phyloP scores from a whole-genome alignment of 2,329 filamentous ascomycete species.

The Colletotrichum sp. region DNA sequence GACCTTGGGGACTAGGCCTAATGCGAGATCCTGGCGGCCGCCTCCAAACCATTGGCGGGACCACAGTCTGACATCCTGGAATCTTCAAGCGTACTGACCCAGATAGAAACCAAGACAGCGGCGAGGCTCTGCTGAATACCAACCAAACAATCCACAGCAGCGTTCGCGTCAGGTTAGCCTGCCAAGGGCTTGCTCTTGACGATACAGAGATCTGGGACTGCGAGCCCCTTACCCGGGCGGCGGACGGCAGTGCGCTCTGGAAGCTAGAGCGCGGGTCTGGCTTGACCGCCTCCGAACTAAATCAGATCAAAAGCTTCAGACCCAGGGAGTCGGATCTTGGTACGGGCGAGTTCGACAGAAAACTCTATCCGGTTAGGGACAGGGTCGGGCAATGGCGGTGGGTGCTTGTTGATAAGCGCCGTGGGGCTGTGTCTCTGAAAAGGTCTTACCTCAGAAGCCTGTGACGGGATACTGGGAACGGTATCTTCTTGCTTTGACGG shows the following conservation, averaged over 20 bases:
- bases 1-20: conserved; percentile 51
- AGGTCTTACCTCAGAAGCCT: conserved; percentile 55
- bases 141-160: conserved; percentile 60
- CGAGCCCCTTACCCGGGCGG: conserved; percentile 36
- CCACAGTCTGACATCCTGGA: conserved; percentile 49
- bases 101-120: conserved; percentile 36
- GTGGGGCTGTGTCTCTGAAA: conserved; percentile 42
- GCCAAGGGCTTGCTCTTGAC: conserved; percentile 53
- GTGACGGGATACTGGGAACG: conserved; percentile 55
- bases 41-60: conserved; percentile 48
- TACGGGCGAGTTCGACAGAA: conserved; percentile 21
- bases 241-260: conserved; percentile 40
- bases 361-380: conserved; percentile 24
- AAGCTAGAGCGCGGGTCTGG: conserved; percentile 36
- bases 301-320: conserved; percentile 36
- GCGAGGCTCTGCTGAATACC: conserved; percentile 52
- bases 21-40: conserved; percentile 44
- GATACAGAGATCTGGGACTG: conserved; percentile 52
- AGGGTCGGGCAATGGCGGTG: conserved; percentile 52
- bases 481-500: conserved; percentile 49
- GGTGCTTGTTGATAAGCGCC: conserved; percentile 50
- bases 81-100: conserved; percentile 50
- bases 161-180: conserved; percentile 55
- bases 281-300: conserved; percentile 29
- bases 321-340: conserved; percentile 31